Base-by-base conservation (phyloP, 2,329 filamentous ascomycete genomes). In the Fusarium staphyleae region DNA sequence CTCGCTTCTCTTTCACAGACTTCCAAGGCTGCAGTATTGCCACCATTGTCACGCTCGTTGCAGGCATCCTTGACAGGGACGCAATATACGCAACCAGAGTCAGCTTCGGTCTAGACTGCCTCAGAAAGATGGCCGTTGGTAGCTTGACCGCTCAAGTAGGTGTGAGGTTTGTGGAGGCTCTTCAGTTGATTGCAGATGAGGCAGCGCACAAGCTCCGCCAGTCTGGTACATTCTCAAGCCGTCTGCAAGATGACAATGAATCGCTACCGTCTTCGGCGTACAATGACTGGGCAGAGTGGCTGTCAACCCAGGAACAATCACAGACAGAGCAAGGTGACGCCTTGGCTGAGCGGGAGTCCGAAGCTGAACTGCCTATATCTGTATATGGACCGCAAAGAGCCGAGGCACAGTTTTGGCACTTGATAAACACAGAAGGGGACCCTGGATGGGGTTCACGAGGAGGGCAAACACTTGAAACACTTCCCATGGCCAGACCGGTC, bases 1-100 rank as follows among this genome's bases (percentile, higher is more conserved):
- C 69, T 2, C 66, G 68, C 0, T 74, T 75, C 40, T 74, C 72
- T 0, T 75, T 75, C 39, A 73, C 72, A 4, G 72, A 75, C 53
- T 74, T 75, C 16, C 72, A 75, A 42, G 72, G 70, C 11, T 74
- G 72, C 49, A 74, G 72, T 30, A 73, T 71, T 13, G 72, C 72
- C 4, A 74, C 70, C 2, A 74, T 74, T 18, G 67, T 74, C 6
- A 63, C 69, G 4, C 49, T 75, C 10, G 55, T 75, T 3, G 60
- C 70, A 3, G 72, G 72, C 0, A 72, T 75, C 13, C 49, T 72
- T 5, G 67, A 72, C n/a, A 61, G 70, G 2, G 71, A 74, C 45
- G 63, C 69, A 0, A 65, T 58, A 4, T 74, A 72, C 15, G 63
- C 69, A 3, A 43, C 60, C 4, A 56, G 66, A 14, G 68, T 73